Conservation (phyloP, 495 filamentous ascomycete genomes). For the Antarctomyces pellizariae region DNA sequence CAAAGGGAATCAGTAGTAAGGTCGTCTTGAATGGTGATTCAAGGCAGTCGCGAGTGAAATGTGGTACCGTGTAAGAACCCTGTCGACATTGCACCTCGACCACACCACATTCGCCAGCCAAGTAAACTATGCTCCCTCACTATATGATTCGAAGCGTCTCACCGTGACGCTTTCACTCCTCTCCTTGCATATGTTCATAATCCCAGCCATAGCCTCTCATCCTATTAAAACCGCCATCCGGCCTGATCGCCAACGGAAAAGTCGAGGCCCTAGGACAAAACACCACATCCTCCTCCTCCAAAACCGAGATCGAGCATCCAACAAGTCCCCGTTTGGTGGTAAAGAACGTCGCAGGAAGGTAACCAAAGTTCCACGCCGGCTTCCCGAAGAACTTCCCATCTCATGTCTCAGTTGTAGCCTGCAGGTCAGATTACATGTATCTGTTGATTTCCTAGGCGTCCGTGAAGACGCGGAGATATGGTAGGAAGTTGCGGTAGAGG, state of each 20-base stretch:
- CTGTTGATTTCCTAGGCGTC: constrained; percentile 6
- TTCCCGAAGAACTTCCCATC: constrained; percentile 6
- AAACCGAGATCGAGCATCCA: constrained; percentile 3
- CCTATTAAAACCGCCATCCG: constrained; percentile 1
- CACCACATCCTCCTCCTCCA: constrained; percentile 2
- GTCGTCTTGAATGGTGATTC: too few relatives aligned
- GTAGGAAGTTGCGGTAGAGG: constrained; percentile 6
- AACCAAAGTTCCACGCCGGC: constrained; percentile 8
- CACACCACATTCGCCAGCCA: too few relatives aligned
- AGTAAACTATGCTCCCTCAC: too few relatives aligned
- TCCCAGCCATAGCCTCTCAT: constrained; percentile 1
- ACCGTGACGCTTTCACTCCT: too few relatives aligned
- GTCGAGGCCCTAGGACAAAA: neutral
- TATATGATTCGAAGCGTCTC: too few relatives aligned
- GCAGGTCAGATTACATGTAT: constrained; percentile 6
- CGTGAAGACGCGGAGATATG: constrained; percentile 6
- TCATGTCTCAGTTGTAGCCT: constrained; percentile 4
- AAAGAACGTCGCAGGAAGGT: constrained; percentile 8
- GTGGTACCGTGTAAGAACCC: too few relatives aligned
- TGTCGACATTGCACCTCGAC: too few relatives aligned
- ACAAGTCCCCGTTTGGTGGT: constrained; percentile 4
- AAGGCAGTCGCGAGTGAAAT: too few relatives aligned
- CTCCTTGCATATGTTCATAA: constrained; percentile 3
- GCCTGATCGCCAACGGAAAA: constrained; percentile 1
- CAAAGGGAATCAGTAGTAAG: too few relatives aligned